Evolutionary conservation across 2,329 filamentous ascomycete genomes (phyloP).

Genomic region (Penicillium sp.): DNA sequence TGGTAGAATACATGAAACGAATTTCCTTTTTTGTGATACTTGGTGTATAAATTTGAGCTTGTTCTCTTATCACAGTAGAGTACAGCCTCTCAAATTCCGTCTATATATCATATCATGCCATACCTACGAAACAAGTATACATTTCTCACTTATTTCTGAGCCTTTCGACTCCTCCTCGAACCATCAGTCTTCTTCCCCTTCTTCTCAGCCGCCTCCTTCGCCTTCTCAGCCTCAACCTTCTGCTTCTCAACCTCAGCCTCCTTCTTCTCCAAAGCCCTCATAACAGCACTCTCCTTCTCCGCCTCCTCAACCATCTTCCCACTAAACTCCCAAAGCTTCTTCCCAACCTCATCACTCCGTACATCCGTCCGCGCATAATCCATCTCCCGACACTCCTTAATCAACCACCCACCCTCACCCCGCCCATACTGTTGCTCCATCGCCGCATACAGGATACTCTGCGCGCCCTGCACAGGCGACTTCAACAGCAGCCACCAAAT

Average conservation of each 20-base stretch:
- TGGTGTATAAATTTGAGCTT: constrained; percentile 3
- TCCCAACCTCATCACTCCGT: constrained; percentile 72
- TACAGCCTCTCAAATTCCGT: background rate
- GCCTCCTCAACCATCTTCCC: constrained; percentile 77
- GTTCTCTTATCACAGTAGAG: background rate
- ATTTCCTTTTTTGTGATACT: constrained; percentile 32
- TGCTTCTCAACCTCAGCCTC: constrained; percentile 32
- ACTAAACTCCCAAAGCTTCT: constrained; percentile 85
- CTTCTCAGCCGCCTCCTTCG: constrained; percentile 39
- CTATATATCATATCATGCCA: constrained; percentile 3
- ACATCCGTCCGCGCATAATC: constrained; percentile 71
- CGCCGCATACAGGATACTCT: constrained; percentile 78
- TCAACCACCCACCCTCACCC: constrained; percentile 63
- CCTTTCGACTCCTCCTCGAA: constrained; percentile 41
- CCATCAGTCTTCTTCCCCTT: constrained; percentile 36
- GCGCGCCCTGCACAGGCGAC: constrained; percentile 75
- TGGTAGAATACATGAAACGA: constrained; percentile 35
- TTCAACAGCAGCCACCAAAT: constrained; percentile 87
- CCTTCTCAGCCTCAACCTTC: constrained; percentile 70
- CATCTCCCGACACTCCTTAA: constrained; percentile 86
- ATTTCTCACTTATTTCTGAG: constrained; percentile 21
- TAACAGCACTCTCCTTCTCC: constrained; percentile 73
- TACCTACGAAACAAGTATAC: background rate
- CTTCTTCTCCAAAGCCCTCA: constrained; percentile 58
- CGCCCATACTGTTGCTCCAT: constrained; percentile 74